A percentile compares a stretch with the other conserved stretches of the same genome.
Conservation (phyloP, 2,329 filamentous ascomycete species). For the Ceratocystis diversiconidia region DNA sequence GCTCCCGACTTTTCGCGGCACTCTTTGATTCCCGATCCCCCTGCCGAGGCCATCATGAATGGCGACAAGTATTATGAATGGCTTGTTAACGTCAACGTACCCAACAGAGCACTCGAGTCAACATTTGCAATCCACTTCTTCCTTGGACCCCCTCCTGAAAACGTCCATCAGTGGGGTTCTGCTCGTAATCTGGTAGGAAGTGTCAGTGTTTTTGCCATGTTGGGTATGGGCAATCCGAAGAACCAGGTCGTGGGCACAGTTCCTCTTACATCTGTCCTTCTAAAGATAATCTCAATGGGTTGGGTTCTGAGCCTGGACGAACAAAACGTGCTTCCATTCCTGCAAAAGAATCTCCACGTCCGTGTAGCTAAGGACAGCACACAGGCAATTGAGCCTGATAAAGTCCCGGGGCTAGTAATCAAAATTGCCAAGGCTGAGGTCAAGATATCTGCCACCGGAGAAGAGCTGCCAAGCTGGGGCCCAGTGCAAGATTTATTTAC, state of each 20-base stretch:
- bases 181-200: constrained; percentile 46
- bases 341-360: constrained; percentile 28
- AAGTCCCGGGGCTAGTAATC: constrained; percentile 26
- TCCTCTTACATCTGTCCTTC: constrained; percentile 37
- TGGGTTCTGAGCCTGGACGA: constrained; percentile 28
- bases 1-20: constrained; percentile 17
- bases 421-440: constrained; percentile 29
- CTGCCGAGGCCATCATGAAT: constrained; percentile 25
- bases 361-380: constrained; percentile 25
- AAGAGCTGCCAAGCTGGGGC: constrained; percentile 29
- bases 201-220: constrained; percentile 40
- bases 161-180: constrained; percentile 36
- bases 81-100: constrained; percentile 50
- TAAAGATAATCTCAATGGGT: constrained; percentile 29
- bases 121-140: constrained; percentile 55
- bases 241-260: constrained; percentile 29
- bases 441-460: constrained; percentile 24
- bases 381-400: constrained; percentile 20
- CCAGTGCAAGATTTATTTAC: constrained; percentile 20
- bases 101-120: constrained; percentile 44
- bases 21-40: constrained; percentile 19
- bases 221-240: constrained; percentile 14
- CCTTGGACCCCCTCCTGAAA: constrained; percentile 37
- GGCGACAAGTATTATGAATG: constrained; percentile 44
- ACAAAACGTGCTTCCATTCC: constrained; percentile 28